Base-by-base conservation (phyloP, 2,329 filamentous ascomycete genomes). In the Orbilia javanica region DNA sequence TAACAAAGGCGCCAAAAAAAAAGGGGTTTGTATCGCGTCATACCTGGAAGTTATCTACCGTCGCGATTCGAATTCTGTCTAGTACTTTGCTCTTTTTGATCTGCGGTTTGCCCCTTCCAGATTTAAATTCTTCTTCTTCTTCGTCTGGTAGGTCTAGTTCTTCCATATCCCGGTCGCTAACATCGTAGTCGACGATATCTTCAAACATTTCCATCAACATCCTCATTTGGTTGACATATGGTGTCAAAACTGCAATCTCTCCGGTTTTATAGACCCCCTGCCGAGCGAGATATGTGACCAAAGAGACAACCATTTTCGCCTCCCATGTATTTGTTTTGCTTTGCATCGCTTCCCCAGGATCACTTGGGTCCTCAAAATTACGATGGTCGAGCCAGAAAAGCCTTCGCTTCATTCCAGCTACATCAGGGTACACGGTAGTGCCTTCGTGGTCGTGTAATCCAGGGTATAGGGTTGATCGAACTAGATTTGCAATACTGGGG, bases 191-290 rank as follows among this genome's bases (percentile, higher is more conserved):
- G 52, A 83, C 82, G 22, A 83, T 81, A 8, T 39, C 78, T 3
- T 78, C 73, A 48, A 84, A 69, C 48, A 82, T 82, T 22, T 80
- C 78, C 27, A 79, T 66, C 10, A 82, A 48, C 10, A 79, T 63
- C n/a, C 77, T 83, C 3, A 87, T 80, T 55, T 82, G 81, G 34
- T 79, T 79, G 6, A 82, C 55, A 79, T 89, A 89, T 0, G 88
- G 88, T 0, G 91, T 93, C 4, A 94, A 82, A 0, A 95, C 88
- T 0, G 91, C 90, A 73, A 94, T 92, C 1, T 93, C 89, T 0
- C 85, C 85, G 0, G 84, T 83, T 0, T 82, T 83, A 81, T 94
- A 93, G 0, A 82, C 79, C 1, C 86, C 86, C 75, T 87, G 86
- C 6, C 83, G 81, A 18, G 85, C 82, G 11, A 87, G 74, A 79